These are phyloP conservation scores for Coemansia sp. DNA, from an alignment of 192 early-diverging fungal species.

Conservation along the genomic window DNA sequence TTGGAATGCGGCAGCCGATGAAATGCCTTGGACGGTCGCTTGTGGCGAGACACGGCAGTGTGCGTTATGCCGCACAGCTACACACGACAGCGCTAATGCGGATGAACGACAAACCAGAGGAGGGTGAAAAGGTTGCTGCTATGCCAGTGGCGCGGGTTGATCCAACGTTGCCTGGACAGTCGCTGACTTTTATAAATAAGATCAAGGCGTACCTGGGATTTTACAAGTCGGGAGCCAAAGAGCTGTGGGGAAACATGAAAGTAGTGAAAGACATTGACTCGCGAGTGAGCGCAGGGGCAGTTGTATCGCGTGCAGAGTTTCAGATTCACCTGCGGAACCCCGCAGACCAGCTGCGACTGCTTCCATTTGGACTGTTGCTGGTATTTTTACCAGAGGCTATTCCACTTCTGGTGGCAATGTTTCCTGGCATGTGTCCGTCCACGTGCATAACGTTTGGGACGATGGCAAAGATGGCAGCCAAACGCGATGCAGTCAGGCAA, in stretches of 20 bases:
- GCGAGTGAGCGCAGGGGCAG: constrained; percentile 12
- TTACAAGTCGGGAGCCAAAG: constrained; percentile 41
- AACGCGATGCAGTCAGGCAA: constrained; percentile 21
- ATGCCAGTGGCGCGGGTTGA: constrained; percentile 14
- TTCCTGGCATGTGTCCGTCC: constrained; percentile 40
- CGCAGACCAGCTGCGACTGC: constrained; percentile 31
- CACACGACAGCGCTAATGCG: constrained; percentile 5
- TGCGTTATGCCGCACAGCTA: neutral
- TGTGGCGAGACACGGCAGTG: neutral
- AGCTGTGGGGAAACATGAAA: constrained; percentile 29
- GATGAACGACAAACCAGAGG: neutral
- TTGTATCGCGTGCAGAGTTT: constrained; percentile 28
- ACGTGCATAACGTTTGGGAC: constrained; percentile 42
- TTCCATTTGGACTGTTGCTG: constrained; percentile 43
- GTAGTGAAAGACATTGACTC: constrained; percentile 10
- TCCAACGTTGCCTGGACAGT: constrained; percentile 41
- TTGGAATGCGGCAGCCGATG: neutral
- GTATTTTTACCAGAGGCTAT: constrained; percentile 38
- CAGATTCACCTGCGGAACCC: constrained; percentile 30
- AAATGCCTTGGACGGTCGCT: neutral
- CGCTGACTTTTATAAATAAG: constrained; percentile 31
- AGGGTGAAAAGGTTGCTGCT: too few relatives aligned
- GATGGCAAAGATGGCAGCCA: constrained; percentile 25
- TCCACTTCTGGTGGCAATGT: constrained; percentile 26
- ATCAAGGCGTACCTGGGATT: constrained; percentile 37